Conservation (phyloP, 2,329 filamentous ascomycete species). For the Epichloe uncinata region DNA sequence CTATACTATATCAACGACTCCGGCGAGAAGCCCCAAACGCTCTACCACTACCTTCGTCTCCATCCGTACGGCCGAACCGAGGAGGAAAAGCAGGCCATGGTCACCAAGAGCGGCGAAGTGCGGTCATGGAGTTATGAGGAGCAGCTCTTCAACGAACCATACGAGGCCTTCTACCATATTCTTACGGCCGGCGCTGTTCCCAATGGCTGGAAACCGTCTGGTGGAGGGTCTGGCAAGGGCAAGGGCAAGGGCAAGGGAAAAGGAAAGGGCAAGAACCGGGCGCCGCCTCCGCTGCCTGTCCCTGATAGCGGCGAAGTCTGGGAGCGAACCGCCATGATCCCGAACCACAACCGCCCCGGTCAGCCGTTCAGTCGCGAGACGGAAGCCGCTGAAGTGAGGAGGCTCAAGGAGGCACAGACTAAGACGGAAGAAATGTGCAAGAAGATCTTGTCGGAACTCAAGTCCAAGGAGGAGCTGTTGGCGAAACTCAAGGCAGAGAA, state of each 20-base stretch:
- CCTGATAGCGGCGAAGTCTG: conserved; percentile 37
- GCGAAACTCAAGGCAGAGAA: conserved; percentile 47
- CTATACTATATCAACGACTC: conserved; percentile 83
- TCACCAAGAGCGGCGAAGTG: conserved; percentile 48
- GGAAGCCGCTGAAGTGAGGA: conserved; percentile 49
- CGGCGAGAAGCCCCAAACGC: conserved; percentile 86
- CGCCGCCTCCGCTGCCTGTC: conserved; percentile 23
- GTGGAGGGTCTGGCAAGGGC: conserved; percentile 35
- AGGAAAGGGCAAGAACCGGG: conserved; percentile 27
- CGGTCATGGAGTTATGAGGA: conserved; percentile 80
- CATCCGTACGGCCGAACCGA: conserved; percentile 83
- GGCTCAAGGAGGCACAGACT: conserved; percentile 48
- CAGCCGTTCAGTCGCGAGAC: conserved; percentile 64
- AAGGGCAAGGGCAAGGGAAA: conserved; percentile 32
- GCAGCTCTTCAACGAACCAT: conserved; percentile 94
- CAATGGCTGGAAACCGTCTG: conserved; percentile 26
- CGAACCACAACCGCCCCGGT: conserved; percentile 49
- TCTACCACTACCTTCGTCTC: conserved; percentile 83
- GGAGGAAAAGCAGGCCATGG: conserved; percentile 50
- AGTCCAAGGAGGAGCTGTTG: conserved; percentile 50
- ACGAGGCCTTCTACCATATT: conserved; percentile 79
- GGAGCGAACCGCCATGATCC: conserved; percentile 63
- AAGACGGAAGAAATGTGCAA: conserved; percentile 49
- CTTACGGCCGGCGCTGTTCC: conserved; percentile 60
- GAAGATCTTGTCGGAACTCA: conserved; percentile 46